Evolutionary conservation across 495 filamentous ascomycete genomes (phyloP).

Genomic region (Hypoxylon rickii): DNA sequence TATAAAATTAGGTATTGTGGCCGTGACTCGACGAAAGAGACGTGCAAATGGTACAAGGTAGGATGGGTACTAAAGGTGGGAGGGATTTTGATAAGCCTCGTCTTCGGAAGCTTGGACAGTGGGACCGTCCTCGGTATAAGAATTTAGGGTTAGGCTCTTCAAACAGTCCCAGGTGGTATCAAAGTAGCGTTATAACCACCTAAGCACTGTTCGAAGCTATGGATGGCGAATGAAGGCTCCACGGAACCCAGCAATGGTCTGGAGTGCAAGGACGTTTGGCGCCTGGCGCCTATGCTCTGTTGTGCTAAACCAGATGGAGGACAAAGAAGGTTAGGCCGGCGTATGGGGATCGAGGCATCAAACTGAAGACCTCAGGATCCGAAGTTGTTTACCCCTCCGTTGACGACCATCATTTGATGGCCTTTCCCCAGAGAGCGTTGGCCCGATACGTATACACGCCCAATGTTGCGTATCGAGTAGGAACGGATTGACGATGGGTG

Average conservation of each 20-base stretch:
- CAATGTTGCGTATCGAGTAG: no score
- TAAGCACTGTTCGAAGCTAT: no score
- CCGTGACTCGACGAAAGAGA: slow-evolving; percentile 18
- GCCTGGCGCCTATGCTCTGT: no score
- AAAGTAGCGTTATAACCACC: no score
- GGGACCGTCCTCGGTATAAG: slow-evolving; percentile 10
- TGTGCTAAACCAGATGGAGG: not conserved
- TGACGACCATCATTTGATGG: no score
- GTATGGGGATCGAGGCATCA: slow-evolving; percentile 20
- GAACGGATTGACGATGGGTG: no score
- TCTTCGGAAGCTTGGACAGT: slow-evolving; percentile 27
- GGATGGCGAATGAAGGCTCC: no score
- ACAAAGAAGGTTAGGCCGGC: not conserved
- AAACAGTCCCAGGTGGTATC: no score
- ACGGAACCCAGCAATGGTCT: no score
- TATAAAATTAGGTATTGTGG: not conserved
- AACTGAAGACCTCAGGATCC: slow-evolving; percentile 10
- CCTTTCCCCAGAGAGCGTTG: no score
- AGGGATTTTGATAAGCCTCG: slow-evolving; percentile 18
- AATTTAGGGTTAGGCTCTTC: slow-evolving; percentile 15
- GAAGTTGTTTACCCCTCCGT: slow-evolving; percentile 19
- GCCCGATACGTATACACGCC: no score
- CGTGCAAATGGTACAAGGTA: slow-evolving; percentile 6
- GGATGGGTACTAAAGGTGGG: not conserved
- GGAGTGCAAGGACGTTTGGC: no score